A percentile compares a stretch with the other conserved stretches of the same genome.
Evolutionary conservation across 345 rosid species (phyloP).

Genomic region (Cardamine occulta): DNA sequence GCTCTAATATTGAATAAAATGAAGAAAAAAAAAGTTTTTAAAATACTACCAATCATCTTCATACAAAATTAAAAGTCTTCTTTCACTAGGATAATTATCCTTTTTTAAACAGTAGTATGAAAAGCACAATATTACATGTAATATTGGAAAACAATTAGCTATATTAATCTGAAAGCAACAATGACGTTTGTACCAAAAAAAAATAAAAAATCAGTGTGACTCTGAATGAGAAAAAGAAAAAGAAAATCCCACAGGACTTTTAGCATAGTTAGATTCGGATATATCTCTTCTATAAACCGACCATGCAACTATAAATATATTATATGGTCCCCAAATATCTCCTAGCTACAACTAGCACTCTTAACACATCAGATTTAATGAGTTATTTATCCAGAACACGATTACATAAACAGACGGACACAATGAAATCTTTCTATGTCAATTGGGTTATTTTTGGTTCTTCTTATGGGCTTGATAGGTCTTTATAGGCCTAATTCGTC

Average conservation of each 20-base stretch:
- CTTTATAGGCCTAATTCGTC: background rate
- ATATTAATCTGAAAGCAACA: background rate
- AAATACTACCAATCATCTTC: background rate
- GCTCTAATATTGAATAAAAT: background rate
- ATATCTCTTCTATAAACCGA: background rate
- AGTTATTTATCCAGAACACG: background rate
- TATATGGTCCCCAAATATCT: background rate
- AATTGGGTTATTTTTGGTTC: background rate
- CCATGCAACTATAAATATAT: background rate
- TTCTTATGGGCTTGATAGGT: background rate
- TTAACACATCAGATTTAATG: background rate
- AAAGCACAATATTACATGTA: background rate
- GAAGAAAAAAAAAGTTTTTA: background rate
- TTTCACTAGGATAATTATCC: background rate
- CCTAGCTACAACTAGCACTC: background rate
- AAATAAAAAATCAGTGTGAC: background rate
- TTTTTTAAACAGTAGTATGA: background rate
- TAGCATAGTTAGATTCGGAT: background rate
- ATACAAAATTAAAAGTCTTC: background rate
- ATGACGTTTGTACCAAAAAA: background rate
- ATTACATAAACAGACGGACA: background rate
- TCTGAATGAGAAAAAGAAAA: background rate
- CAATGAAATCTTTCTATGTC: background rate
- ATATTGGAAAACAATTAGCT: background rate
- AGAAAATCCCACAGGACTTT: background rate